These are phyloP conservation scores for Heteromeles arbutifolia DNA, from an alignment of 306 rosid species.

Conservation along the genomic window DNA sequence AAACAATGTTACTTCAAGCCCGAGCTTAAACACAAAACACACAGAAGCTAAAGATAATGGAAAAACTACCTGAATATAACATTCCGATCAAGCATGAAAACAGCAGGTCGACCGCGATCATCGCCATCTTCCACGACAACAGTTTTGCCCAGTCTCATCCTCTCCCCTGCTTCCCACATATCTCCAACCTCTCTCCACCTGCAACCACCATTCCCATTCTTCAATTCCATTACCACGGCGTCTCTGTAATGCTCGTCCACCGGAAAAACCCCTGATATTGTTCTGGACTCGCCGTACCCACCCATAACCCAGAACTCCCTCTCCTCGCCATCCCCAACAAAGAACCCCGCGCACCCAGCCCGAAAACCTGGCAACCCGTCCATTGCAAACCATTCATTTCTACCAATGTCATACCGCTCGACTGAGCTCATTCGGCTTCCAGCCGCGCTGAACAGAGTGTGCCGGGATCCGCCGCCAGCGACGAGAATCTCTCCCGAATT, in stretches of 20 bases:
- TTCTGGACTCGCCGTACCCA: constrained; percentile 72
- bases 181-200: constrained; percentile 69
- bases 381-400: constrained; percentile 60
- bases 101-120: constrained; percentile 26
- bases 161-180: constrained; percentile 63
- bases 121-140: constrained; percentile 47
- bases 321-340: constrained; percentile 34
- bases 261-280: constrained; percentile 72
- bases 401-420: constrained; percentile 56
- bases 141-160: constrained; percentile 56
- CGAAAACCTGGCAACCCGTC: constrained; percentile 64
- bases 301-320: constrained; percentile 88
- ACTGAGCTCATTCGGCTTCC: constrained; percentile 63
- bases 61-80: constrained; percentile 56
- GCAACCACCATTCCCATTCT: constrained; percentile 26
- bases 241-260: constrained; percentile 66
- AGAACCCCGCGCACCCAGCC: constrained; percentile 83
- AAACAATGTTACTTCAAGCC: not conserved
- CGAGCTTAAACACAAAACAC: not conserved
- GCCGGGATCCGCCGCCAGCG: constrained; percentile 86
- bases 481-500: constrained; percentile 42
- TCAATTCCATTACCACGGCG: constrained; percentile 61
- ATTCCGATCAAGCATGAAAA: constrained; percentile 73
- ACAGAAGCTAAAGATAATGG: not conserved
- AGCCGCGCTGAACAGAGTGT: constrained; percentile 56